Conservation (phyloP, 257 asterid species). For the Nicotiana otophora region DNA sequence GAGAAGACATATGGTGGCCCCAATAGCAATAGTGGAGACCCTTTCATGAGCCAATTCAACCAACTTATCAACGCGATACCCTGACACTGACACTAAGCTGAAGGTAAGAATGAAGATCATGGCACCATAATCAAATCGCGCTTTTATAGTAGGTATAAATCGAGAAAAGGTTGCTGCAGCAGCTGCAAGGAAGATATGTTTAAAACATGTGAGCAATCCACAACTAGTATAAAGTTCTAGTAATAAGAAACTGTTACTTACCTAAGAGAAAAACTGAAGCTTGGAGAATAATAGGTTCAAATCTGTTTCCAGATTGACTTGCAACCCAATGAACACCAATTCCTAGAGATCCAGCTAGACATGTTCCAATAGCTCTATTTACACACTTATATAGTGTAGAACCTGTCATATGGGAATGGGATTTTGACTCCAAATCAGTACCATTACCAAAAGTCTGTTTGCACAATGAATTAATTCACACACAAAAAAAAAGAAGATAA, state of each 20-base stretch:
- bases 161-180: constrained; percentile 75
- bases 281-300: constrained; percentile 68
- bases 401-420: constrained; percentile 31
- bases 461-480: not conserved
- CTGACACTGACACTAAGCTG: constrained; percentile 78
- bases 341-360: constrained; percentile 69
- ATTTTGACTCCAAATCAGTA: not conserved
- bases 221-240: not conserved
- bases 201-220: not conserved
- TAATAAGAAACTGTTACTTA: not conserved
- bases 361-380: constrained; percentile 59
- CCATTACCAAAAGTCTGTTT: not conserved
- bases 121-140: constrained; percentile 73
- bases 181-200: constrained; percentile 40
- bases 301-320: constrained; percentile 42
- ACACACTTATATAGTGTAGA: constrained; percentile 61
- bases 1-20: constrained; percentile 61
- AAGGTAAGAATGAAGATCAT: constrained; percentile 81
- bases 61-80: constrained; percentile 70
- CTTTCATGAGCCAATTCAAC: constrained; percentile 66
- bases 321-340: constrained; percentile 94
- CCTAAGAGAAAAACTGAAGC: constrained; percentile 68
- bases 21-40: constrained; percentile 63
- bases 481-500: not conserved
- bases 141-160: constrained; percentile 70